Evolutionary conservation across 805 yeast genomes (phyloP), one percentile per base, ranked within the genome.

Genomic region (Lachancea nothofagi): DNA sequence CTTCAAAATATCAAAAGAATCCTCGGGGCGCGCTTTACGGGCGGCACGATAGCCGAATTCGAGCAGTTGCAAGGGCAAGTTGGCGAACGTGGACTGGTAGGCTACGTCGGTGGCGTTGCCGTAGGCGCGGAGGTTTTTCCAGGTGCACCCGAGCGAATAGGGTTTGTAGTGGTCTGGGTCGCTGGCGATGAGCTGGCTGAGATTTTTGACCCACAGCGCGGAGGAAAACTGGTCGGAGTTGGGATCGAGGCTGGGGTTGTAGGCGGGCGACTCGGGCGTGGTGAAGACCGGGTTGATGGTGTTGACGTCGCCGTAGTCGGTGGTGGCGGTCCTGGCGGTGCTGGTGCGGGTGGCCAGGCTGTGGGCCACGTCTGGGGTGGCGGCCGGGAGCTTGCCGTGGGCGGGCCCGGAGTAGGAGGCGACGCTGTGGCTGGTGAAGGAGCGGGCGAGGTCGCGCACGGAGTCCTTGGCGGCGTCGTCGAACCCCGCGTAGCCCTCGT

Each of bases 71-170:
- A 46, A 46, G 5, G 66, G 61, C 21, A 61, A 61, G 48, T 76
- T 79, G 19, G 68, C 47, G 19, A 78, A 71, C 3, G 80, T 79
- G 3, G 77, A 66, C 57, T 78, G 85, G 57, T 75, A 80, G 53
- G 80, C 83, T 8, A 81, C 71, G 57, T 78, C 86, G 3, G 78
- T 68, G 3, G 86, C 82, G 38, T 75, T 68, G 57, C 87, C 88
- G 46, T 61, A 71, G 3, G 82, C 83, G 42, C 80, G 56, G 51
- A 80, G 62, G 51, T 78, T 61, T 42, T 70, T 69, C 67, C 76
- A 79, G 7, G 76, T 75, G 43, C 81, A 59, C 17, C 84, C 83
- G 47, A 81, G 61, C 13, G 73, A 65, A 22, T 78, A 66, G 15
- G 80, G 83, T 53, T 74, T 77, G 55, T 75, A 80, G 60, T 75